Percentiles rank a stretch among this genome's conserved stretches.
Conservation (phyloP, 768 basidiomycete species). For the Gautieria morchelliformis region DNA sequence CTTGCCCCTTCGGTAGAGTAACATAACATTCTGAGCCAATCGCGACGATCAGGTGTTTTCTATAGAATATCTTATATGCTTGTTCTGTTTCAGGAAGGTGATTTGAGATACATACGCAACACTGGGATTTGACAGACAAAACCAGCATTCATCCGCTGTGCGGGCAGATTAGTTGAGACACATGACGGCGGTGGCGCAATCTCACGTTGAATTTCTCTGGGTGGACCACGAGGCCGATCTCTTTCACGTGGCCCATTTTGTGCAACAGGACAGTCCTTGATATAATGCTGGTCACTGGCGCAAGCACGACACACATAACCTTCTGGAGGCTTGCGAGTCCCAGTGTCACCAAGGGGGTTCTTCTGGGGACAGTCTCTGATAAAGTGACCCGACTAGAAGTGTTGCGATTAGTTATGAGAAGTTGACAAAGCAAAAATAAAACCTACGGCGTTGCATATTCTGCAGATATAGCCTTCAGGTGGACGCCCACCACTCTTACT, state of each 20-base stretch:
- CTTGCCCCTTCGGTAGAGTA: slow-evolving; percentile 93
- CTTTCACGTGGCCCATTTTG: slow-evolving; percentile 29
- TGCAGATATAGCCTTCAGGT: slow-evolving; percentile 81
- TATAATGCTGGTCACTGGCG: slow-evolving; percentile 74
- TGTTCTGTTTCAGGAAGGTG: not conserved
- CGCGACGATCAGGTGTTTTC: slow-evolving; percentile 91
- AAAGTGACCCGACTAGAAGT: slow-evolving; percentile 61
- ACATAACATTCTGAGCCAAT: slow-evolving; percentile 93
- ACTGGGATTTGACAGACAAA: slow-evolving; percentile 91
- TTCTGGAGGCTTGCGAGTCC: slow-evolving; percentile 69
- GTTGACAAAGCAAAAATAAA: slow-evolving; percentile 3
- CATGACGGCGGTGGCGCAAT: slow-evolving; percentile 7
- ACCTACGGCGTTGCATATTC: slow-evolving; percentile 64
- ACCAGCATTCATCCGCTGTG: slow-evolving; percentile 92
- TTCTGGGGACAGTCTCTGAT: slow-evolving; percentile 83
- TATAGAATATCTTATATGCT: slow-evolving; percentile 20
- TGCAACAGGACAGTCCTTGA: slow-evolving; percentile 77
- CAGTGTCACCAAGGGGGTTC: slow-evolving; percentile 71
- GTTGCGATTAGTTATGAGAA: not conserved
- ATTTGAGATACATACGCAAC: slow-evolving; percentile 50
- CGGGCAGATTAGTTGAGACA: not conserved
- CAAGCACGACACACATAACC: slow-evolving; percentile 91
- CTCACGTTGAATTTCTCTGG: slow-evolving; percentile 76
- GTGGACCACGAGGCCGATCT: slow-evolving; percentile 41
- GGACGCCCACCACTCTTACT: slow-evolving; percentile 62